phyloP scores from a whole-genome alignment of 2,329 filamentous ascomycete species.

The Dothideomycetes sp. region DNA sequence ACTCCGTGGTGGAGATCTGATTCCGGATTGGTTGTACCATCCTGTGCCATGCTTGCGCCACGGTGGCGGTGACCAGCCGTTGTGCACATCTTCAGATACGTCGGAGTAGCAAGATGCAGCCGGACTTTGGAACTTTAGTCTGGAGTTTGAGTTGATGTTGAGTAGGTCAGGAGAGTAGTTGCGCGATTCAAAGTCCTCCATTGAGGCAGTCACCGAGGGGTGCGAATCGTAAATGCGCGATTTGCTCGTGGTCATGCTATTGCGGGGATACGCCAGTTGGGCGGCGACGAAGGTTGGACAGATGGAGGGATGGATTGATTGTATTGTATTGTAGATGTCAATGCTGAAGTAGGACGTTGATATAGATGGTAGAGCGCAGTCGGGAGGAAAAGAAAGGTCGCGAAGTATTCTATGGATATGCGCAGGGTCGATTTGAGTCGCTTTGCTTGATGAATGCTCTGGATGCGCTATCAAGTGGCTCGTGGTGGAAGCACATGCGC shows the following conservation, averaged over 20 bases:
- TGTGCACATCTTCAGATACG: conserved; percentile 33
- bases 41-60: conserved; percentile 50
- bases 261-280: conserved; percentile 5
- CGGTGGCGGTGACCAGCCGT: conserved; percentile 56
- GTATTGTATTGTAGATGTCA: too few species aligned
- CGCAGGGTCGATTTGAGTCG: conserved; percentile 1
- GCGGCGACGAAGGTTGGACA: too few species aligned
- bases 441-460: conserved; percentile 4
- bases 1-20: conserved; percentile 12
- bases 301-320: too few species aligned
- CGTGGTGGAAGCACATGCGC: background rate
- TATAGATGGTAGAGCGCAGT: too few species aligned
- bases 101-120: conserved; percentile 34
- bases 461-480: background rate
- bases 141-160: conserved; percentile 53
- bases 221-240: conserved; percentile 41
- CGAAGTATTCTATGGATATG: background rate
- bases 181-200: conserved; percentile 51
- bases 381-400: conserved; percentile 4
- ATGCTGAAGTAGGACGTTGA: too few species aligned
- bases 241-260: conserved; percentile 10
- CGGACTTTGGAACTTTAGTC: conserved; percentile 12
- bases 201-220: conserved; percentile 47
- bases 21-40: conserved; percentile 38
- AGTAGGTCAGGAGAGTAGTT: conserved; percentile 42